A percentile compares a stretch with the other conserved stretches of the same genome.
Evolutionary conservation across 345 rosid genomes (phyloP).

Genomic region (Populus ilicifolia): DNA sequence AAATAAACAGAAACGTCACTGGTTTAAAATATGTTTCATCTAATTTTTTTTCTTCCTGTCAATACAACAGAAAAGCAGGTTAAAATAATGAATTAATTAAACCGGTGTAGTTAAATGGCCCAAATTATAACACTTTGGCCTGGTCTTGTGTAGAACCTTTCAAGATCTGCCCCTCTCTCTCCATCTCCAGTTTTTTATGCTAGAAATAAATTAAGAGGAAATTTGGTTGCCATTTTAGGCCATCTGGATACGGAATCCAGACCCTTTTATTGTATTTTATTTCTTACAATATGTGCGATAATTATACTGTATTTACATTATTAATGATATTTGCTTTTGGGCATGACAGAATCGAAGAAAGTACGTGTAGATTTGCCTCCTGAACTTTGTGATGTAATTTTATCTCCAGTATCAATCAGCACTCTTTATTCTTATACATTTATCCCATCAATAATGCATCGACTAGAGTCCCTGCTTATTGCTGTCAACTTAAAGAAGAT

Average conservation of each 20-base stretch:
- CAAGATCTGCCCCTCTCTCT: not conserved
- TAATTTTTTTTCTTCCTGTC: not conserved
- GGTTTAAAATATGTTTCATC: not conserved
- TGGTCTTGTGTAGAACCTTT: not conserved
- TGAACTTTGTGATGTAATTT: constrained; percentile 60
- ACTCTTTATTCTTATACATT: constrained; percentile 69
- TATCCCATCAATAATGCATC: constrained; percentile 74
- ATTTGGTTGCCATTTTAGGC: not conserved
- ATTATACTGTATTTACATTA: not conserved
- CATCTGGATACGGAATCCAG: not conserved
- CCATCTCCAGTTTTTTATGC: not conserved
- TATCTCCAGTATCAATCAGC: constrained; percentile 61
- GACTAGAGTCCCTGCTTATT: constrained; percentile 66
- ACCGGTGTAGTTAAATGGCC: not conserved
- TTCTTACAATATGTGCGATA: not conserved
- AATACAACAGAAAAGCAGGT: not conserved
- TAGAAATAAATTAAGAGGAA: not conserved
- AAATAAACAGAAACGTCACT: not conserved
- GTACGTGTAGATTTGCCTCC: constrained; percentile 75
- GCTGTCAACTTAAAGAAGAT: constrained; percentile 64
- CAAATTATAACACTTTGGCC: not conserved
- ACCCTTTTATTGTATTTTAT: not conserved
- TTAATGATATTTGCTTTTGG: not conserved
- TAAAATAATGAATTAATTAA: not conserved
- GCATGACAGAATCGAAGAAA: constrained; percentile 45